Evolutionary conservation across 2,329 filamentous ascomycete species (phyloP).

Genomic region (Aspergillus quadrilineatus): DNA sequence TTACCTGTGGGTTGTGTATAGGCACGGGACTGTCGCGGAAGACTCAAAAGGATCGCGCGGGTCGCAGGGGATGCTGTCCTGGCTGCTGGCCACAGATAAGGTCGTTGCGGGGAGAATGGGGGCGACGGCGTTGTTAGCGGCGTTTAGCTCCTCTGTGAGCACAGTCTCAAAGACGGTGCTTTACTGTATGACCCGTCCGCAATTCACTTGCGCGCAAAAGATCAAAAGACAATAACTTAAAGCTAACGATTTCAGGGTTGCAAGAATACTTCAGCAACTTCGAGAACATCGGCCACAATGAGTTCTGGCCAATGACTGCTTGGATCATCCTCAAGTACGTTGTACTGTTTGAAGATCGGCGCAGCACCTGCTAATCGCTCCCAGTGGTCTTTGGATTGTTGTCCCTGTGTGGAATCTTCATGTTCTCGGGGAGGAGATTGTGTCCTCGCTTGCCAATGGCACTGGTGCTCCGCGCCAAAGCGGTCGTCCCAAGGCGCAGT

Average conservation of each 20-base stretch:
- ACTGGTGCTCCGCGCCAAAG: slow-evolving; percentile 22
- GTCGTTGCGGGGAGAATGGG: slow-evolving; percentile 54
- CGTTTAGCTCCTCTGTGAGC: slow-evolving; percentile 60
- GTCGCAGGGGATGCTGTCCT: slow-evolving; percentile 37
- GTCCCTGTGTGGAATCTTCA: slow-evolving; percentile 64
- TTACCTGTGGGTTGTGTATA: slow-evolving; percentile 59
- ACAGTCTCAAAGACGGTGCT: slow-evolving; percentile 67
- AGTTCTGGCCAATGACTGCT: slow-evolving; percentile 51
- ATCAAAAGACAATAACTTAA: too few relatives aligned
- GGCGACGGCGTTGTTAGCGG: slow-evolving; percentile 57
- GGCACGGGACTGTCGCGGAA: slow-evolving; percentile 37
- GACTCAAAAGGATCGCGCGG: slow-evolving; percentile 26
- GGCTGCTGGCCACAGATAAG: slow-evolving; percentile 50
- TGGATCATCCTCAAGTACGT: slow-evolving; percentile 69
- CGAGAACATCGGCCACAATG: slow-evolving; percentile 63
- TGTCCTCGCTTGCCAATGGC: slow-evolving; percentile 54
- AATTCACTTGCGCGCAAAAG: too few relatives aligned
- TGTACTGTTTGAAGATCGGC: background rate
- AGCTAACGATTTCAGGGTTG: slow-evolving; percentile 42
- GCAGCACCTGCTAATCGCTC: slow-evolving; percentile 16
- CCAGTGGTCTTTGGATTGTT: slow-evolving; percentile 63
- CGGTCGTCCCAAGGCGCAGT: slow-evolving; percentile 31
- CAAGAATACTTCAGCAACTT: slow-evolving; percentile 63
- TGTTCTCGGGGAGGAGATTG: slow-evolving; percentile 60
- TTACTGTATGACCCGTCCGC: slow-evolving; percentile 56